phyloP scores from a whole-genome alignment of 129 eudicot genomes.

The Helichrysum umbraculigerum region DNA sequence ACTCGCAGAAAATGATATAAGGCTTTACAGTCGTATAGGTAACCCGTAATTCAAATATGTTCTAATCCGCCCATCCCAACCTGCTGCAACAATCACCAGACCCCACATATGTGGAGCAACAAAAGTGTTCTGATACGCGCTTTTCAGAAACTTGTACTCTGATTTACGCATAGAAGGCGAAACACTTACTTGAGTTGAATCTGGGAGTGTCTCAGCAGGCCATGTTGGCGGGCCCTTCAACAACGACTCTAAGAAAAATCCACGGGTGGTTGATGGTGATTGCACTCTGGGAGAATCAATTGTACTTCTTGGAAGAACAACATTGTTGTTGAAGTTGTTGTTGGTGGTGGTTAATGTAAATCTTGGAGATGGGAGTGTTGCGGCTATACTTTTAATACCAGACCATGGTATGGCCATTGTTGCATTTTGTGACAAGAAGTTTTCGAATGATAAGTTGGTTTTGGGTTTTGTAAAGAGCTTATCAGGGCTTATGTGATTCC shows the following conservation, averaged over 20 bases:
- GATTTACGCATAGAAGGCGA: conserved; percentile 49
- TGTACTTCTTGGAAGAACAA: conserved; percentile 30
- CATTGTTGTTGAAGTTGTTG: conserved; percentile 15
- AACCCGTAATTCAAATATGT: conserved; percentile 83
- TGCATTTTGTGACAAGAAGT: conserved; percentile 54
- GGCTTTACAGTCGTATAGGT: conserved; percentile 54
- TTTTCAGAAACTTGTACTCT: conserved; percentile 66
- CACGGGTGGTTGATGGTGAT: conserved; percentile 48
- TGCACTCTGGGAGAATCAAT: conserved; percentile 43
- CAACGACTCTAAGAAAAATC: conserved; percentile 58
- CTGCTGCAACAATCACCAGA: conserved; percentile 81
- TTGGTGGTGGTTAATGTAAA: conserved; percentile 13
- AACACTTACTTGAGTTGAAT: conserved; percentile 35
- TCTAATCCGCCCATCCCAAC: conserved; percentile 84
- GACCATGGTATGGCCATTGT: conserved; percentile 81
- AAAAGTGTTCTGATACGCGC: conserved; percentile 58
- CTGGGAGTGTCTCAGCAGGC: conserved; percentile 67
- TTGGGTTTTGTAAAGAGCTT: conserved; percentile 42
- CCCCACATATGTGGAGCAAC: conserved; percentile 83
- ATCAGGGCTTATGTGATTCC: conserved; percentile 52
- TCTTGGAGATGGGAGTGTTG: conserved; percentile 40
- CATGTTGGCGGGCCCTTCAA: conserved; percentile 60
- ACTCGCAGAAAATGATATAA: background rate
- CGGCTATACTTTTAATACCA: conserved; percentile 51
- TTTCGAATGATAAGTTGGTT: conserved; percentile 49